Conservation (phyloP, 345 rosid genomes). For the Erysimum cheiranthoides region DNA sequence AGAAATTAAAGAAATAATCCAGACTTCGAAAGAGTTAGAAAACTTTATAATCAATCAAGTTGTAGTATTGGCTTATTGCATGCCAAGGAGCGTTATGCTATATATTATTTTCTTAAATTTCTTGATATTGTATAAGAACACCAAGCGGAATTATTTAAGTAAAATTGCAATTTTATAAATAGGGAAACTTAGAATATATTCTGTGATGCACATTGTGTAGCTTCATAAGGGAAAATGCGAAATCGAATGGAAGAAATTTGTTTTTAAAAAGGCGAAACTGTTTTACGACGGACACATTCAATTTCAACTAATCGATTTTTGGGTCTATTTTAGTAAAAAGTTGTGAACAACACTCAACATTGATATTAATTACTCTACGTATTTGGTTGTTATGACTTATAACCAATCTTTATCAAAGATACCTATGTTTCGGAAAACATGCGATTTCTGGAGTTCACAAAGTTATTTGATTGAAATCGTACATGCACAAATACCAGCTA, state of each 20-base stretch:
- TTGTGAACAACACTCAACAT: neutral
- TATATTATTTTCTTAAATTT: too few species aligned
- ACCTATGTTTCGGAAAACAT: neutral
- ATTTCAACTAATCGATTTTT: conserved; percentile 18
- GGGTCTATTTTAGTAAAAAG: neutral
- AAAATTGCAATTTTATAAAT: neutral
- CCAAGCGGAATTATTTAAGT: neutral
- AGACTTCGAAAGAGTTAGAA: neutral
- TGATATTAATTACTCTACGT: neutral
- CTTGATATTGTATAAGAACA: neutral
- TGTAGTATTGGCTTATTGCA: neutral
- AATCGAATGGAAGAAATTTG: conserved; percentile 33
- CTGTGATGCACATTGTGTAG: conserved; percentile 23
- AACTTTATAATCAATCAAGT: conserved; percentile 1
- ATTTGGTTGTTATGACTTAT: conserved; percentile 10
- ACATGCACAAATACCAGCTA: neutral
- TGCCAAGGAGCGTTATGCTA: conserved; percentile 6
- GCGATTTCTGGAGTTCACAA: neutral
- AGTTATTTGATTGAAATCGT: neutral
- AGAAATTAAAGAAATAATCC: neutral
- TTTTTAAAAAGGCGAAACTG: conserved; percentile 24
- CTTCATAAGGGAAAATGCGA: conserved; percentile 27
- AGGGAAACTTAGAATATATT: conserved; percentile 30
- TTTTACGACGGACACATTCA: conserved; percentile 24
- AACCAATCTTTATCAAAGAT: conserved; percentile 4